phyloP scores from a whole-genome alignment of 2,329 filamentous ascomycete species.

The Cadophora sp. region DNA sequence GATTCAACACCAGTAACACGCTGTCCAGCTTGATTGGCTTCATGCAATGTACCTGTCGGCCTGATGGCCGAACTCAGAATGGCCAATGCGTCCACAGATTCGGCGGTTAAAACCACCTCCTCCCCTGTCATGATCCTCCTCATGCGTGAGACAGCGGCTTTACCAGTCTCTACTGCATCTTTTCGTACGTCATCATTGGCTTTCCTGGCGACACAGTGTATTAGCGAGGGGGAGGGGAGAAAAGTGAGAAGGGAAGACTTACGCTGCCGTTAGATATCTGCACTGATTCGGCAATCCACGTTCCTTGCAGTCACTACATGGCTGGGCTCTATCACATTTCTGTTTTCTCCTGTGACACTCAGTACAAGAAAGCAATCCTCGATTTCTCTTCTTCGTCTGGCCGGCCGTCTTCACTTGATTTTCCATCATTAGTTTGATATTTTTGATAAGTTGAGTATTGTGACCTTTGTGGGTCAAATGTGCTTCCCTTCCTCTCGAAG shows the following conservation, averaged over 20 bases:
- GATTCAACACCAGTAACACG: background rate
- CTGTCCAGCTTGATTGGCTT: background rate
- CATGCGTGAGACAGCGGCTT: conserved; percentile 24
- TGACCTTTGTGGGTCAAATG: background rate
- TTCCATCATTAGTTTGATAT: background rate
- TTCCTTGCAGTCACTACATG: conserved; percentile 35
- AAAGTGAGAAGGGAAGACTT: conserved; percentile 15
- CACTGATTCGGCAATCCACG: conserved; percentile 33
- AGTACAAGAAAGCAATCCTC: conserved; percentile 31
- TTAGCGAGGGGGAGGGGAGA: conserved; percentile 12
- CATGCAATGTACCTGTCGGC: background rate
- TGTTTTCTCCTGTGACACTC: conserved; percentile 40
- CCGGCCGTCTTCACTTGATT: conserved; percentile 4
- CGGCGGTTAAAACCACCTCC: conserved; percentile 30
- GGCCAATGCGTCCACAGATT: conserved; percentile 29
- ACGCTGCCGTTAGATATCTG: conserved; percentile 30
- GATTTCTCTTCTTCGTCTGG: conserved; percentile 30
- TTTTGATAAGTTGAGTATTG: background rate
- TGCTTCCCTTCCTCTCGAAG: background rate
- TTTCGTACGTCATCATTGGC: background rate
- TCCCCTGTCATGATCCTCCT: conserved; percentile 29
- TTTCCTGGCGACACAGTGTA: conserved; percentile 14
- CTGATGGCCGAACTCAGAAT: background rate
- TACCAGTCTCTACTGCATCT: conserved; percentile 1
- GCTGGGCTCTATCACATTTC: conserved; percentile 34